Conservation (phyloP, 495 filamentous ascomycete genomes). For the Penicillium arizonense region DNA sequence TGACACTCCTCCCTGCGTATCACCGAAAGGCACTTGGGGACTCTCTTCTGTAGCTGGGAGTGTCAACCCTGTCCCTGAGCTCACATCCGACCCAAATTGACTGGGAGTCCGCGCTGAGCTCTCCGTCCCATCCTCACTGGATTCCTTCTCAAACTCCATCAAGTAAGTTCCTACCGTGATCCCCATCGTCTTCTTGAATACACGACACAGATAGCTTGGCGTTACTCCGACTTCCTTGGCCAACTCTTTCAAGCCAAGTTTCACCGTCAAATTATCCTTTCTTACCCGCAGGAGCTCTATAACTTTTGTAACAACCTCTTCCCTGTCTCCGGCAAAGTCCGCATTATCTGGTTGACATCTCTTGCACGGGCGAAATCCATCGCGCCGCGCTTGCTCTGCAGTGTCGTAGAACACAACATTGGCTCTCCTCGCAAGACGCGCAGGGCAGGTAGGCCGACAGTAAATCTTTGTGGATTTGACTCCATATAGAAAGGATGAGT, state of each 20-base stretch:
- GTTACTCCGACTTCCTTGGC: neutral
- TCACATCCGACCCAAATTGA: no score
- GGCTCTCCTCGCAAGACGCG: slow-evolving; percentile 52
- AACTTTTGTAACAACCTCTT: slow-evolving; percentile 10
- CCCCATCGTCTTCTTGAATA: neutral
- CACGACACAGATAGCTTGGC: neutral
- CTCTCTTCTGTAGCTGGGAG: no score
- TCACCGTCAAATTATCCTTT: no score
- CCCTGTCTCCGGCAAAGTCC: slow-evolving; percentile 11
- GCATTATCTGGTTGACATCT: slow-evolving; percentile 46
- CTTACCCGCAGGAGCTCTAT: no score
- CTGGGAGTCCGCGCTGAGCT: no score
- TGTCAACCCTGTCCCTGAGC: no score
- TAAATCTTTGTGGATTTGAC: slow-evolving; percentile 57
- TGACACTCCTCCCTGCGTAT: no score
- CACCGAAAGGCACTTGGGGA: no score
- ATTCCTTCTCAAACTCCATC: no score
- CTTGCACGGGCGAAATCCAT: slow-evolving; percentile 54
- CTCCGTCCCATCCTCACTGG: no score
- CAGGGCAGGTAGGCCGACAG: slow-evolving; percentile 53
- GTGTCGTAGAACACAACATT: slow-evolving; percentile 52
- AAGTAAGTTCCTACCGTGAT: neutral
- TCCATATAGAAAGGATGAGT: slow-evolving; percentile 47
- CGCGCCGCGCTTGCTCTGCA: slow-evolving; percentile 41
- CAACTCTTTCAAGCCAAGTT: neutral